Percentiles rank a stretch among this genome's conserved stretches.
Conservation (phyloP, 2,329 filamentous ascomycete species). For the Fonsecaea pedrosoi region DNA sequence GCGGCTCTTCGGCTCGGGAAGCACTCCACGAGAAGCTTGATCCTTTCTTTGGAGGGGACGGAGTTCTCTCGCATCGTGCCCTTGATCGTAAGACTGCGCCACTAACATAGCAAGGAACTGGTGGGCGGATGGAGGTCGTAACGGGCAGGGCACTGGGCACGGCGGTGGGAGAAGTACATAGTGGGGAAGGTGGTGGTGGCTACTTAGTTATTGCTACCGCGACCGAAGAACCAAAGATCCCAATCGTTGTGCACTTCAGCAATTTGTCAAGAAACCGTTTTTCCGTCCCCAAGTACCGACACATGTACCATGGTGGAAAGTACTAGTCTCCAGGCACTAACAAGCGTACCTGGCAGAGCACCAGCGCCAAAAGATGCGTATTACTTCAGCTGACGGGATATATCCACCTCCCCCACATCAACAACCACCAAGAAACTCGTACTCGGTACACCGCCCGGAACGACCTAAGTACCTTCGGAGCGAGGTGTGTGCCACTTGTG, state of each 20-base stretch:
- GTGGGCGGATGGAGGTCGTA: background rate
- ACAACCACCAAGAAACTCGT: background rate
- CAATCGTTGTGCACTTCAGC: too few species aligned
- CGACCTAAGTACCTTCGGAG: background rate
- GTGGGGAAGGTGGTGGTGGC: background rate
- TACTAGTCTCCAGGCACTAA: background rate
- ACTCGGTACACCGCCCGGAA: background rate
- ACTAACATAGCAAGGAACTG: background rate
- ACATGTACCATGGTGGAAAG: background rate
- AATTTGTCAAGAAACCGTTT: background rate
- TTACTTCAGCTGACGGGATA: conserved; percentile 15
- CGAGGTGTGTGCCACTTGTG: background rate
- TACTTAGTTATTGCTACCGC: background rate
- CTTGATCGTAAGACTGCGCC: background rate
- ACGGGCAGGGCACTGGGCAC: too few species aligned
- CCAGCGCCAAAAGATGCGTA: conserved; percentile 5
- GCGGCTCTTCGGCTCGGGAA: too few species aligned
- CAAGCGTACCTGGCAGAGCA: background rate
- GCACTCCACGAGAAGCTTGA: background rate
- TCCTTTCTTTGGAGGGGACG: background rate
- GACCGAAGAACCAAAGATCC: too few species aligned
- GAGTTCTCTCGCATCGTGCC: background rate
- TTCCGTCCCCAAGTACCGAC: background rate
- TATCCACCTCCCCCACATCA: background rate
- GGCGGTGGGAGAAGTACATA: too few species aligned